These are phyloP conservation scores for Nicotiana benthamiana DNA, from an alignment of 257 asterid genomes.

Conservation along the genomic window DNA sequence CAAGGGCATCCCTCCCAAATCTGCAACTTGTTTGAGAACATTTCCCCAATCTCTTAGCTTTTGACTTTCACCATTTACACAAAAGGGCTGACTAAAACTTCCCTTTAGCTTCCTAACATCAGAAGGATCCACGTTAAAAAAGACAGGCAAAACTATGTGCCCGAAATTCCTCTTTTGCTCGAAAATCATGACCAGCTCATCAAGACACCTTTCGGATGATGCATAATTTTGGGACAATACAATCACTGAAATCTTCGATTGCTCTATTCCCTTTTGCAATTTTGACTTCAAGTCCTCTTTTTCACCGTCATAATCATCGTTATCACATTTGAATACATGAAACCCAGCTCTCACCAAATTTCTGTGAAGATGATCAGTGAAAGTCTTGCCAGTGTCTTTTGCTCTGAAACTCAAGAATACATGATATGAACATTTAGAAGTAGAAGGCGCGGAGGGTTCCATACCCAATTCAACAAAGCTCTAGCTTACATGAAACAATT, in stretches of 20 bases:
- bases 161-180: neutral
- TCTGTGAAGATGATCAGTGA: constrained; percentile 6
- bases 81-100: neutral
- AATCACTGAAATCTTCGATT: constrained; percentile 8
- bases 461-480: neutral
- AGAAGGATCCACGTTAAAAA: constrained; percentile 8
- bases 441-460: neutral
- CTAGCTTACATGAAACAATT: neutral
- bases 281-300: neutral
- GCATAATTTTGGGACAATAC: constrained; percentile 2
- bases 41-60: neutral
- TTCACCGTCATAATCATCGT: neutral
- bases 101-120: constrained; percentile 11
- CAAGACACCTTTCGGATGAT: neutral
- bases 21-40: constrained; percentile 7
- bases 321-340: neutral
- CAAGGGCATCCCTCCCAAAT: constrained; percentile 12
- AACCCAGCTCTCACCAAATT: constrained; percentile 5
- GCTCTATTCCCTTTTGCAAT: neutral
- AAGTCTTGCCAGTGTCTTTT: neutral
- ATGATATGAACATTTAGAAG: neutral
- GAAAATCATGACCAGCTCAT: constrained; percentile 10
- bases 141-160: constrained; percentile 10
- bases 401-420: constrained; percentile 10
- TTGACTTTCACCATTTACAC: neutral